These are phyloP conservation scores for Thuidium tamariscinum DNA, from an alignment of 225 moss, liverwort and hornwort genomes.

Conservation along the genomic window DNA sequence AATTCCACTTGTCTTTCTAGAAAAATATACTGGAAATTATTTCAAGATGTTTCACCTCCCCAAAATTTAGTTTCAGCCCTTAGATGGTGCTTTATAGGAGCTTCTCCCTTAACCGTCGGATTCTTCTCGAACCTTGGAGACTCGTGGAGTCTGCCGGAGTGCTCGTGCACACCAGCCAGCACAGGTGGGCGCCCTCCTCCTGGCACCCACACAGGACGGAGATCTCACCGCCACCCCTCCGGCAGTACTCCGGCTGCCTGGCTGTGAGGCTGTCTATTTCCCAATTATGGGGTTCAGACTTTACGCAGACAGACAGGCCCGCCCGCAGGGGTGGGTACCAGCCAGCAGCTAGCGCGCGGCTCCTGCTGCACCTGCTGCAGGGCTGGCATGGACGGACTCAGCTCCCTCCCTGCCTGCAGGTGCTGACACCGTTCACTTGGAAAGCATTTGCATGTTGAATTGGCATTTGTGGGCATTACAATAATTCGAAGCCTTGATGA, in stretches of 20 bases:
- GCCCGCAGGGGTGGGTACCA: background rate
- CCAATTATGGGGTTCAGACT: background rate
- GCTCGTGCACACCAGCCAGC: background rate
- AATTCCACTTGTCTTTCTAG: no score
- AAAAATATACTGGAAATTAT: no score
- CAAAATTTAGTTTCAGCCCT: no score
- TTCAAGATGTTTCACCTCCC: no score
- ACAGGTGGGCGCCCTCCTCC: no score
- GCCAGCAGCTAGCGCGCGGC: background rate
- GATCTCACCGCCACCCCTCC: background rate
- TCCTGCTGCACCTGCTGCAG: background rate
- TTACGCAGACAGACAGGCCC: background rate
- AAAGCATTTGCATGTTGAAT: background rate
- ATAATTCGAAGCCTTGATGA: background rate
- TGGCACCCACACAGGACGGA: background rate
- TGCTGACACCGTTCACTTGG: background rate
- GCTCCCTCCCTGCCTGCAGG: no score
- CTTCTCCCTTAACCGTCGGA: no score
- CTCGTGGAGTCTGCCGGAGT: background rate
- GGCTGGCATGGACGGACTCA: no score
- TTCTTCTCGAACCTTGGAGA: background rate
- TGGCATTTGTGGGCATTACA: background rate
- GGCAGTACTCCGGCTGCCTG: no score
- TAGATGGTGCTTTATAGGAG: no score
- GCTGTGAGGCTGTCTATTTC: background rate